Base-by-base conservation (phyloP, 768 basidiomycete species). In the Mycena crocata region DNA sequence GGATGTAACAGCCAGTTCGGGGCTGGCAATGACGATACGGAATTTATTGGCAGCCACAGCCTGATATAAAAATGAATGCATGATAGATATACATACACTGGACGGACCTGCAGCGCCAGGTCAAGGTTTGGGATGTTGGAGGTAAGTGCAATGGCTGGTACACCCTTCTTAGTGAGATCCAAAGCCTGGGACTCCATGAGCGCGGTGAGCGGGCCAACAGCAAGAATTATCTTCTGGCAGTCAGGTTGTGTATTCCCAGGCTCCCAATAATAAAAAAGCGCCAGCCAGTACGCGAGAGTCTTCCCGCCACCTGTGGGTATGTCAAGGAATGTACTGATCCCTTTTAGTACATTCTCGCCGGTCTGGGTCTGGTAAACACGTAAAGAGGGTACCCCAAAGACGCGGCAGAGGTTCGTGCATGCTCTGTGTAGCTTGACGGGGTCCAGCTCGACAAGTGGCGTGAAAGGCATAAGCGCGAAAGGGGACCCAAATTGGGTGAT, bases 231-330 rank as follows among this genome's bases (percentile, higher is more conserved):
- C 28, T 63, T 40, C 52, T 54, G 49, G 52, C 30, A 39, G 32
- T 63, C 61, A 24, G 52, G 15, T 10, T 31, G 10, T 13, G 28
- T 28, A 39, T 50, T 55, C n/a, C 50, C 49, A 31, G 49, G 35
- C 10, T 19, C 32, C 35, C 61, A 54, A 23, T 35, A 26, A 28
- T 62, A 63, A 30, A 63, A 28, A 14, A 63, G 49, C 23, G 61
- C 23, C 7, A 60, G n/a, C 52, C 52, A 63, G 55, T 61, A 63
- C 14, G 61, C 51, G 12, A 51, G 28, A 21, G 58, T 61, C 26
- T 61, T 61, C 13, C 58, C 58, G 26, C 26, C 44, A 31, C 61
- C 61, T 10, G 61, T 63, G 8, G 56, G 56, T 10, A 54, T n/a
- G 23, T 54, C 51, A 8, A 54, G 23, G 34, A 54, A 32, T 7